Evolutionary conservation across 371 early-diverging fungal genomes (phyloP).

Genomic region (Mucor lusitanicus): DNA sequence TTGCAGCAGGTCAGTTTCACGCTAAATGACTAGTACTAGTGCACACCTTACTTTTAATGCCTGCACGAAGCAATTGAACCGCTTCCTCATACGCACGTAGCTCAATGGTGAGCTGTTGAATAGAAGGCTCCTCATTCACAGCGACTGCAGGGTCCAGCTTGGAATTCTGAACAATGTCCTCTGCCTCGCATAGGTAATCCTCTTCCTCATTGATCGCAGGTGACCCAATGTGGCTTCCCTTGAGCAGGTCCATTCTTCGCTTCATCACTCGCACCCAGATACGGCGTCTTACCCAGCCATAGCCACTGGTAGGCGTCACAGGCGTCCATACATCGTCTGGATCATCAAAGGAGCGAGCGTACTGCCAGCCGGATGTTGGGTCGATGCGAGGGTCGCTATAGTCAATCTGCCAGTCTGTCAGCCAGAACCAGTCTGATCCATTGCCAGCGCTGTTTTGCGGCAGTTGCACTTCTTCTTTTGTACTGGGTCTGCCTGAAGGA

Average conservation of each 20-base stretch:
- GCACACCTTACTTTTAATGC: conserved; percentile 59
- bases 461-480: conserved; percentile 55
- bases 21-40: not conserved
- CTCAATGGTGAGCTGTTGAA: conserved; percentile 38
- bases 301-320: conserved; percentile 46
- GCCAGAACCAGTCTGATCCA: conserved; percentile 70
- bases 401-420: conserved; percentile 79
- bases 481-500: conserved; percentile 45
- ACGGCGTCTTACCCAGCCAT: conserved; percentile 67
- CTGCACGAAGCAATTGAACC: conserved; percentile 59
- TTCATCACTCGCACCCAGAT: conserved; percentile 78
- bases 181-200: conserved; percentile 26
- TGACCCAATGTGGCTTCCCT: conserved; percentile 29
- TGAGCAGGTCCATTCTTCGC: conserved; percentile 52
- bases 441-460: conserved; percentile 25
- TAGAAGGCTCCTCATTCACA: conserved; percentile 3
- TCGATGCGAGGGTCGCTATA: conserved; percentile 59
- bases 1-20: not conserved
- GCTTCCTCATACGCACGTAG: conserved; percentile 60
- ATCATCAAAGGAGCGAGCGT: conserved; percentile 58
- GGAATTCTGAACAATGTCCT: conserved; percentile 37
- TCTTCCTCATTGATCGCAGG: conserved; percentile 8
- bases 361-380: conserved; percentile 66
- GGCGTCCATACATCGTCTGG: conserved; percentile 56
- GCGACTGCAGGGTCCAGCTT: conserved; percentile 12